phyloP scores from a whole-genome alignment of 768 basidiomycete genomes.

The Boletus barrowsii region DNA sequence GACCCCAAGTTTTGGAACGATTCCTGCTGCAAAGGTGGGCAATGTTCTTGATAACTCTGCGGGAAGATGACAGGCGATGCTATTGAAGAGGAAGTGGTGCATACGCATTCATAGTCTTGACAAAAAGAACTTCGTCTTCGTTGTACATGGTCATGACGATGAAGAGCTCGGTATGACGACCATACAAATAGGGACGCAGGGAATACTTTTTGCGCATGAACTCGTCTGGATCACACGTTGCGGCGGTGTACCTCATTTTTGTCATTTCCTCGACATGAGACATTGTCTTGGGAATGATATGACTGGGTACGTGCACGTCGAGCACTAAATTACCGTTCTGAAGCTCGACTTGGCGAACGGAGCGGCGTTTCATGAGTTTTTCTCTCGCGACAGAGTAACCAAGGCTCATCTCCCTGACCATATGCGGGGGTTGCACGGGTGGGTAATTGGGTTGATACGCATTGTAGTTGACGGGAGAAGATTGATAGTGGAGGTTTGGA shows the following conservation, averaged over 20 bases:
- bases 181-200: slow-evolving; percentile 73
- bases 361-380: slow-evolving; percentile 79
- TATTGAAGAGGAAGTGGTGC: slow-evolving; percentile 24
- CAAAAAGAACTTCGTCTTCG: slow-evolving; percentile 80
- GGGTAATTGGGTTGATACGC: slow-evolving; percentile 52
- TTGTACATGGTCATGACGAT: slow-evolving; percentile 98
- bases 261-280: slow-evolving; percentile 67
- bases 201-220: slow-evolving; percentile 78
- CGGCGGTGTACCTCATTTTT: slow-evolving; percentile 86
- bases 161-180: slow-evolving; percentile 86
- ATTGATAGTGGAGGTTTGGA: slow-evolving; percentile 30
- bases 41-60: slow-evolving; percentile 82
- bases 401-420: slow-evolving; percentile 44
- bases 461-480: slow-evolving; percentile 49
- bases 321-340: slow-evolving; percentile 82
- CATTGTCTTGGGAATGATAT: slow-evolving; percentile 70
- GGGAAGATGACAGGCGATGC: slow-evolving; percentile 9
- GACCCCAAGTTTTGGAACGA: slow-evolving; percentile 80
- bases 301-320: slow-evolving; percentile 75
- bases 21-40: slow-evolving; percentile 70
- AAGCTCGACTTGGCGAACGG: slow-evolving; percentile 75
- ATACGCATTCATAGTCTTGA: slow-evolving; percentile 81
- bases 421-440: slow-evolving; percentile 49
- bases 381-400: slow-evolving; percentile 72
- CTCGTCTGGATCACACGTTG: slow-evolving; percentile 87